Evolutionary conservation across 2,329 filamentous ascomycete genomes (phyloP).

Genomic region (Ascochyta lentis): DNA sequence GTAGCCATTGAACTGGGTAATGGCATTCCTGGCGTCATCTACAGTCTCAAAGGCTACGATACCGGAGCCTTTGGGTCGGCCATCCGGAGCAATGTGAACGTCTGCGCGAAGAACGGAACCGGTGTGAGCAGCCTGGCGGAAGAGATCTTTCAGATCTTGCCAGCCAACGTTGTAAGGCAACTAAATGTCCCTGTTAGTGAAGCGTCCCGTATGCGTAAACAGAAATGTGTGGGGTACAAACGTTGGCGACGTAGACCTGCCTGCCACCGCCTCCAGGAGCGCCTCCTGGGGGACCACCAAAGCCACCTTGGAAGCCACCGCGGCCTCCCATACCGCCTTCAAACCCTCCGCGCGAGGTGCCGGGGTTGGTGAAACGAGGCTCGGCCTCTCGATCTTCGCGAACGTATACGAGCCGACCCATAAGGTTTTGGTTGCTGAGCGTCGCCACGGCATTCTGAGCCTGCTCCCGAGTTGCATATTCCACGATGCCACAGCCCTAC

Average conservation of each 20-base stretch:
- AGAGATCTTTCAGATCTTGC: conserved; percentile 98
- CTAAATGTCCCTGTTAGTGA: conserved; percentile 59
- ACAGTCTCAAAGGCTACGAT: conserved; percentile 96
- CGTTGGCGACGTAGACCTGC: conserved; percentile 98
- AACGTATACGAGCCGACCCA: conserved; percentile 98
- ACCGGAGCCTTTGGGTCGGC: conserved; percentile 93
- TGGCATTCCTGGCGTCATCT: conserved; percentile 94
- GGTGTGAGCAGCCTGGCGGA: conserved; percentile 76
- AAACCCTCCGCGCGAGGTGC: conserved; percentile 60
- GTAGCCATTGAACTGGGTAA: conserved; percentile 97
- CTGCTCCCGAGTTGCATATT: conserved; percentile 99
- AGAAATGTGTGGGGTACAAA: conserved; percentile 67
- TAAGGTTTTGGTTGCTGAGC: conserved; percentile 98
- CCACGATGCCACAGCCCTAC: conserved; percentile 99
- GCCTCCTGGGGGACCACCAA: conserved; percentile 59
- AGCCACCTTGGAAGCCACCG: conserved; percentile 57
- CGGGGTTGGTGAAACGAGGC: conserved; percentile 86
- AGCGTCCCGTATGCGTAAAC: conserved; percentile 37
- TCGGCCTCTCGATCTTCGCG: conserved; percentile 98
- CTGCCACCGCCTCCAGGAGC: conserved; percentile 73
- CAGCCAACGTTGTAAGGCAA: conserved; percentile 97
- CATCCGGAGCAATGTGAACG: conserved; percentile 89
- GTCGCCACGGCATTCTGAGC: conserved; percentile 96
- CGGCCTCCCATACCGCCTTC: conserved; percentile 47
- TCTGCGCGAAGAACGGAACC: conserved; percentile 84